Conservation (phyloP, 2,329 filamentous ascomycete species). For the Chrysoporthe cubensis region DNA sequence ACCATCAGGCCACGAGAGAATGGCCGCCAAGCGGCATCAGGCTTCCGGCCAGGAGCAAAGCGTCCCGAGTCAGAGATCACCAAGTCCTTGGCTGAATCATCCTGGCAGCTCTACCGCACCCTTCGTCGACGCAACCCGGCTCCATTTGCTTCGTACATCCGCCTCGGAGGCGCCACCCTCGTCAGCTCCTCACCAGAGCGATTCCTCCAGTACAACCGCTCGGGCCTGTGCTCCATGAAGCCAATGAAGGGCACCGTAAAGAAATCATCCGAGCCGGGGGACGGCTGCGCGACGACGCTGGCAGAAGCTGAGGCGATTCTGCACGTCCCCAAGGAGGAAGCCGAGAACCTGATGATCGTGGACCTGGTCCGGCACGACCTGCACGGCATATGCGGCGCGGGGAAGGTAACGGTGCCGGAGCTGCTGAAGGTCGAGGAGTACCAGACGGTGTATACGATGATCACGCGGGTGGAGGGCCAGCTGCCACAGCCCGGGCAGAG, state of each 20-base stretch:
- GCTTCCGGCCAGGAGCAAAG: background rate
- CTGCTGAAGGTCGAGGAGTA: conserved; percentile 90
- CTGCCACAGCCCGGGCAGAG: conserved; percentile 42
- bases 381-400: conserved; percentile 78
- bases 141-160: conserved; percentile 82
- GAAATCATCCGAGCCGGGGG: conserved; percentile 63
- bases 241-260: conserved; percentile 98
- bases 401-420: conserved; percentile 73
- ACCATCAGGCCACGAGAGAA: background rate
- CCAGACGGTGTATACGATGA: conserved; percentile 87
- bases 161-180: conserved; percentile 70
- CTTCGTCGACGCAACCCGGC: conserved; percentile 76
- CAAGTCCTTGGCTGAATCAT: conserved; percentile 35
- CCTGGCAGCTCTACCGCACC: conserved; percentile 74
- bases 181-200: conserved; percentile 87
- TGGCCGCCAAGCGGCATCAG: conserved; percentile 39
- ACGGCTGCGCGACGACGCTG: conserved; percentile 52
- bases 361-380: conserved; percentile 95
- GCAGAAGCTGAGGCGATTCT: conserved; percentile 73
- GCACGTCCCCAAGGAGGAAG: conserved; percentile 83
- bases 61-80: background rate
- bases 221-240: conserved; percentile 74
- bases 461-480: conserved; percentile 80
- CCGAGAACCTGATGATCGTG: conserved; percentile 98
- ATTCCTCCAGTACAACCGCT: conserved; percentile 66